These are phyloP conservation scores for Fusarium irregulare DNA, from an alignment of 2,329 filamentous ascomycete species.

Conservation along the genomic window DNA sequence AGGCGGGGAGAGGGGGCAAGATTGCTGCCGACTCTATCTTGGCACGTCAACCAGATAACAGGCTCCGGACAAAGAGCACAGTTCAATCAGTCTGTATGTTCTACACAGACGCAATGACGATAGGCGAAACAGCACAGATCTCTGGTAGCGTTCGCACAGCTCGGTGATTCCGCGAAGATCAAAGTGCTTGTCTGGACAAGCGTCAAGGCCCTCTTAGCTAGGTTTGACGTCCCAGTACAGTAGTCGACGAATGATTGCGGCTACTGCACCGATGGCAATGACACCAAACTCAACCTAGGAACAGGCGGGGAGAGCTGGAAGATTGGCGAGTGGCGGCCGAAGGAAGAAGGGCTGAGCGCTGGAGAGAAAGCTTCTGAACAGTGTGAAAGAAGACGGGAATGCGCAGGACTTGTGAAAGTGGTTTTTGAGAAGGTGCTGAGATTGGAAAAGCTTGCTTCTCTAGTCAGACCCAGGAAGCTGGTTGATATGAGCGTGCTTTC, in stretches of 20 bases:
- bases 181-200: slow-evolving; percentile 22
- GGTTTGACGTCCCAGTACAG: slow-evolving; percentile 22
- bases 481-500: slow-evolving; percentile 13
- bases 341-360: slow-evolving; percentile 27
- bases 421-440: slow-evolving; percentile 11
- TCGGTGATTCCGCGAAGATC: slow-evolving; percentile 30
- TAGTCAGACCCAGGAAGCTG: slow-evolving; percentile 16
- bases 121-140: slow-evolving; percentile 22
- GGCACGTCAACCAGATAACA: slow-evolving; percentile 20
- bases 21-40: slow-evolving; percentile 29
- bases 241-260: slow-evolving; percentile 18
- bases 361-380: slow-evolving; percentile 21
- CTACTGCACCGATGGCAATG: slow-evolving; percentile 12
- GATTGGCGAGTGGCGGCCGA: slow-evolving; percentile 37
- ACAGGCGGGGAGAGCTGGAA: slow-evolving; percentile 40
- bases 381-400: slow-evolving; percentile 32
- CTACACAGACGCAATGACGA: slow-evolving; percentile 4
- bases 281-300: slow-evolving; percentile 22
- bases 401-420: slow-evolving; percentile 20
- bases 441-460: slow-evolving; percentile 8
- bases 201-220: slow-evolving; percentile 8
- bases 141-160: slow-evolving; percentile 6
- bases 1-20: slow-evolving; percentile 39
- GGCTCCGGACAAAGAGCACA: slow-evolving; percentile 28
- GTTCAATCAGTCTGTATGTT: background rate